Conservation (phyloP, 2,329 filamentous ascomycete genomes). For the Pseudogymnoascus sp. region DNA sequence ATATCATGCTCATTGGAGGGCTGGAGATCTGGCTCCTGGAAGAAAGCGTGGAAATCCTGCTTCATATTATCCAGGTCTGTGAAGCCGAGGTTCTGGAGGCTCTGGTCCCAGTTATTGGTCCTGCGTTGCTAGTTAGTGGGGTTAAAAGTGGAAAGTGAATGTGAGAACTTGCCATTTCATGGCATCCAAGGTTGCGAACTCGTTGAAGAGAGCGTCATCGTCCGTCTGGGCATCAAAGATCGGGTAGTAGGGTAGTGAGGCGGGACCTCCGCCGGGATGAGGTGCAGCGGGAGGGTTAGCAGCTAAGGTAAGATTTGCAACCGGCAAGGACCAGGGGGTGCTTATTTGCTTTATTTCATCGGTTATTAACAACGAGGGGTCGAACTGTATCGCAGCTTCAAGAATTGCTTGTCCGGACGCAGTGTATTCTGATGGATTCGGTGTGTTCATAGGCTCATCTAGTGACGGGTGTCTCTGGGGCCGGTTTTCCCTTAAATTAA, state of each 20-base stretch:
- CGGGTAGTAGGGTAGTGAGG: conserved; percentile 13
- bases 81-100: conserved; percentile 30
- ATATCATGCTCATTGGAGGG: conserved; percentile 24
- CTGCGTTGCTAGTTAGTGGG: conserved; percentile 18
- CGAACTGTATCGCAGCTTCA: conserved; percentile 6
- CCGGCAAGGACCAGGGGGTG: background rate
- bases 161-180: conserved; percentile 35
- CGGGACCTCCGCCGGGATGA: conserved; percentile 8
- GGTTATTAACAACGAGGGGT: background rate
- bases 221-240: conserved; percentile 23
- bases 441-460: background rate
- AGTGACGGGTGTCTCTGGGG: background rate
- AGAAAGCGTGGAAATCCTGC: conserved; percentile 28
- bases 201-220: conserved; percentile 47
- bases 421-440: conserved; percentile 5
- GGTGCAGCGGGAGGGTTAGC: background rate
- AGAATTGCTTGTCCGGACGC: background rate
- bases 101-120: conserved; percentile 28
- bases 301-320: background rate
- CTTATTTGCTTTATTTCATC: background rate
- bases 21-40: conserved; percentile 24
- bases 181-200: conserved; percentile 49
- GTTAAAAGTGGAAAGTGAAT: background rate
- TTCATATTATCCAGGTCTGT: conserved; percentile 28
- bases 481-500: background rate